Evolutionary conservation across 306 rosid genomes (phyloP), one percentile per base, ranked within the genome.

Genomic region (Quercus ilex): DNA sequence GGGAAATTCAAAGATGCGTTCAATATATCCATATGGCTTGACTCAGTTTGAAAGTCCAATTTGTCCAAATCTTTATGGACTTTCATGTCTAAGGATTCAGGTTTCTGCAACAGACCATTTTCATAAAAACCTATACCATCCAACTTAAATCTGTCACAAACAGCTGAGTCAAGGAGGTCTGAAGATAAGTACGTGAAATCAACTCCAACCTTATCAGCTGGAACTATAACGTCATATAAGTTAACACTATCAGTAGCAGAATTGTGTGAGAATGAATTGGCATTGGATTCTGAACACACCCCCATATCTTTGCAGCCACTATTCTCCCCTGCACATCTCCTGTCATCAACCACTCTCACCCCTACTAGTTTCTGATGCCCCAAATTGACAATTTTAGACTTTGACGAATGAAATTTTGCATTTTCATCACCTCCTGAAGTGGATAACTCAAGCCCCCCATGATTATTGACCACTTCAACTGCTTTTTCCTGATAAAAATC

Each of bases 1-100:
- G 98, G 98, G 83, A 96, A 93, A 75, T 90, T 84, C 83, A 88
- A 75, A 31, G 89, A 83, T 59, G 84, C 11, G 58, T 79, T 51
- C 14, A 89, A 87, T 57, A 79, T 71, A 84, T 86, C 88, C 86
- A 69, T 26, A 31, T 83, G 72, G 75, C 76, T 69, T 43, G 84
- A 53, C n/a, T 69, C 83, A 33, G 85, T 69, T 58, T 67, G 84
- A 84, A 80, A 82, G 75, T 85, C 80, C 30, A 68, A 82, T 67
- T 81, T 83, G 51, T 86, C 82, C 46, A 72, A 33, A 57, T 64
- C 80, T 25, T 86, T 80, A 67, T 81, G 81, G 60, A 86, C 86
- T 75, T 80, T 87, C 35, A 38, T 69, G 71, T 83, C 88, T n/a
- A 89, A 82, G 83, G 85, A 78, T 83, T 76, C 77, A 71, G 85